Base-by-base conservation (phyloP, 352 stramenopile species). In the Pythium phragmitis region DNA sequence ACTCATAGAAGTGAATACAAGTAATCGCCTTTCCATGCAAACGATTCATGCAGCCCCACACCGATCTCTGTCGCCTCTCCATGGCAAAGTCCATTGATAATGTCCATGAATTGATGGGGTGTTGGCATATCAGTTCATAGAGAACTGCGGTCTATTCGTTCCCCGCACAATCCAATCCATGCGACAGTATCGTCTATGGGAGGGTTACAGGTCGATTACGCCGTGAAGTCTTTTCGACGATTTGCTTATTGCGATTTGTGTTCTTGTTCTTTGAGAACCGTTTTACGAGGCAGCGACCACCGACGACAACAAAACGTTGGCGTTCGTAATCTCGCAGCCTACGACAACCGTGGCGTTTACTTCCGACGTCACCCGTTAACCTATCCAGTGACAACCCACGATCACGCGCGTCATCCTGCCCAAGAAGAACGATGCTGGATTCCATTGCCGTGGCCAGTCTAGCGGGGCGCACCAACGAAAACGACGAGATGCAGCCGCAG, bases 401-500 rank as follows among this genome's bases (percentile, higher is more conserved):
- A 33, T 50, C 42, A 12, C 7, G 23, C 43, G 34, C 30, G 33
- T 55, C 55, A 61, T 60, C 55, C 55, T 59, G 21, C 13, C 49
- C 50, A 3, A 42, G 9, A 47, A 57, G 39, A 16, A 37, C 45
- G 33, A 50, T 67, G 41, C 30, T 57, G 21, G 37, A 42, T 28
- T 28, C 48, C 34, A 50, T 67, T 33, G 54, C 50, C 16, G 49
- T 33, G 6, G 53, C 39, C 34, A 63, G 13, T 60, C 41, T 68
- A 7, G 54, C 41, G 26, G 26, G 26, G 43, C 59, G 59, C 47
- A 11, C 21, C 19, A 50, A 42, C 11, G 55, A 43, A 23, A 63
- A 65, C 41, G 59, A 68, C 4, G 65, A 65, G 23, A 45, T 60
- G 42, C 51, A 48, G 41, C 55, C 57, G 21, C 55, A 45, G 34